Base-by-base conservation (phyloP, 2,329 filamentous ascomycete genomes). In the Boeremia exigua region DNA sequence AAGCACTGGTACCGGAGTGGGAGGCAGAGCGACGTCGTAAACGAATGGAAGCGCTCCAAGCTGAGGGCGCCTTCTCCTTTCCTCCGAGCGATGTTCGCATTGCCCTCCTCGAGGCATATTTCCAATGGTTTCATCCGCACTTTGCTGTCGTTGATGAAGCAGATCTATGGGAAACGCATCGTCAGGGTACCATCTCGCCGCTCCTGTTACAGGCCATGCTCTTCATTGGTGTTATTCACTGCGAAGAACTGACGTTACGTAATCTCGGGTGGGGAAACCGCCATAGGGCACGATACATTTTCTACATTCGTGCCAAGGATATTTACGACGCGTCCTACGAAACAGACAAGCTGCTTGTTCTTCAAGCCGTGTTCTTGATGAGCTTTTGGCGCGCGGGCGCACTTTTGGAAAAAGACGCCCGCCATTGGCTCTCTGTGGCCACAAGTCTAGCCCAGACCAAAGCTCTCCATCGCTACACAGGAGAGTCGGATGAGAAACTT, bases 81-180 rank as follows among this genome's bases (percentile, higher is more conserved):
- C 82, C 82, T 0, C 74, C 78, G 2, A 60, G 71, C 12, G 64
- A 75, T 2, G 74, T 79, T 15, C 78, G 79, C 37, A 70, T 80
- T 4, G 74, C 74, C 1, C 72, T 82, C 0, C 62, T 85, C 0
- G 71, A 78, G 15, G 82, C 82, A 0, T 86, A 84, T 68, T 85
- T 86, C 50, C 72, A 75, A 19, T 83, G 82, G 78, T 85, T 84
- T 48, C 83, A 86, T 58, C 82, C 83, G 0, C 81, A 81, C 49
- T 86, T 84, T 43, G 82, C 83, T 0, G 77, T 86, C 11, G 60
- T 86, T 0, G 81, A 85, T 59, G 77, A 81, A 4, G 70, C 71
- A 1, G 76, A 78, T 0, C 70, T 83, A 8, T 74, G 77, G 49
- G 66, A 70, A 2, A 69, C 71, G 2, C 77, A 82, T 34, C 68